Percentiles rank a stretch among this genome's conserved stretches.
Evolutionary conservation across 495 filamentous ascomycete species (phyloP).

Genomic region (Lepidopterella palustris): DNA sequence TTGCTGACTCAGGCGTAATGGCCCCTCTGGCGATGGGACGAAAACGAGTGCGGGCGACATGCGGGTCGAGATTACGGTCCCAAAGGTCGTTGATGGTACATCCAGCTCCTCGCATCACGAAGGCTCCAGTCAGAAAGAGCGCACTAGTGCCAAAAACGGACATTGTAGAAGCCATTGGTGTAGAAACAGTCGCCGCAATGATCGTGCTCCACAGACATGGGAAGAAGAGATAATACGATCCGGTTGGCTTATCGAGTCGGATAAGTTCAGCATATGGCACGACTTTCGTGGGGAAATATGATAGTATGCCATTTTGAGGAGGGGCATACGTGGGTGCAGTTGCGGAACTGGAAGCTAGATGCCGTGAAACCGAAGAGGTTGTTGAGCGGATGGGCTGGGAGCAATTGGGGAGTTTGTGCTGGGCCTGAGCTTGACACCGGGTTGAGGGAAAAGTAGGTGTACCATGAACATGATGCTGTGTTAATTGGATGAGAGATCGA

Average conservation of each 20-base stretch:
- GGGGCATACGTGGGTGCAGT: constrained; percentile 48
- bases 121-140: constrained; percentile 79
- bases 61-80: constrained; percentile 88
- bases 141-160: constrained; percentile 56
- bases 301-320: constrained; percentile 70
- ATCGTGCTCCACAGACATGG: constrained; percentile 87
- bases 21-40: constrained; percentile 87
- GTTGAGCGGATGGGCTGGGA: neutral
- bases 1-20: constrained; percentile 62
- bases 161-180: constrained; percentile 51
- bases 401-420: neutral
- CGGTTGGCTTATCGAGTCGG: constrained; percentile 88
- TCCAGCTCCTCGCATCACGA: constrained; percentile 97
- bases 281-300: constrained; percentile 64
- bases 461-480: too few relatives aligned
- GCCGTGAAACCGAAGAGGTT: constrained; percentile 2
- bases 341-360: constrained; percentile 17
- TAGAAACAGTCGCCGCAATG: constrained; percentile 54
- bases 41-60: constrained; percentile 78
- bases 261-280: constrained; percentile 92
- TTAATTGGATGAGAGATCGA: too few relatives aligned
- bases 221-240: constrained; percentile 93
- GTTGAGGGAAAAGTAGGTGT: too few relatives aligned
- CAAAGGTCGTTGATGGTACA: constrained; percentile 97
- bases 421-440: too few relatives aligned